A percentile compares a stretch with the other conserved stretches of the same genome.
Conservation (phyloP, 345 rosid species). For the Balakata baccata region DNA sequence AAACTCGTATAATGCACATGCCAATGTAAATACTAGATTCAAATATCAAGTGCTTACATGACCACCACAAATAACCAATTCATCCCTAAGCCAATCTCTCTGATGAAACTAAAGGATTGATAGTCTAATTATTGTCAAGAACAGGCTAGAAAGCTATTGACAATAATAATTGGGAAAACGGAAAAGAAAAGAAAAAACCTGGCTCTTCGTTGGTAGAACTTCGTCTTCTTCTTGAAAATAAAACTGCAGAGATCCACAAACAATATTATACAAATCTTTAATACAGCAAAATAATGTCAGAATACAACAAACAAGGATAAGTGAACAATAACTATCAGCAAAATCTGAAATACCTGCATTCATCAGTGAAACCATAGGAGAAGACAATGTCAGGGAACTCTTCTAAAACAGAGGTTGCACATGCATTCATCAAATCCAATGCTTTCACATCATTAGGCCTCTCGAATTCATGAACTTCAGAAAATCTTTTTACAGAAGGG, state of each 20-base stretch:
- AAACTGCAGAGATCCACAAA: slow-evolving; percentile 45
- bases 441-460: slow-evolving; percentile 71
- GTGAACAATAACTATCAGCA: background rate
- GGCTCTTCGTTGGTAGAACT: slow-evolving; percentile 83
- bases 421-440: slow-evolving; percentile 66
- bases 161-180: too few species aligned
- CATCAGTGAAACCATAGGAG: slow-evolving; percentile 76
- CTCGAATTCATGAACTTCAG: slow-evolving; percentile 65
- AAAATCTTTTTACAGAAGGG: slow-evolving; percentile 39
- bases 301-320: background rate
- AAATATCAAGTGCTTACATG: too few species aligned
- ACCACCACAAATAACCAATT: too few species aligned
- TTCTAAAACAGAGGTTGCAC: slow-evolving; percentile 57
- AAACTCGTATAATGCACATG: too few species aligned
- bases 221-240: slow-evolving; percentile 70
- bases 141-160: background rate
- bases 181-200: slow-evolving; percentile 58
- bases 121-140: background rate
- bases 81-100: background rate
- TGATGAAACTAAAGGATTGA: background rate
- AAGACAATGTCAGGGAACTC: slow-evolving; percentile 76
- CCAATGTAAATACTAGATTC: too few species aligned
- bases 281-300: background rate
- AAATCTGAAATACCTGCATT: slow-evolving; percentile 47
- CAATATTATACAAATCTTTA: background rate